Evolutionary conservation across 768 basidiomycete species (phyloP), one percentile per base, ranked within the genome.

Genomic region (Rhodotorula paludigena): DNA sequence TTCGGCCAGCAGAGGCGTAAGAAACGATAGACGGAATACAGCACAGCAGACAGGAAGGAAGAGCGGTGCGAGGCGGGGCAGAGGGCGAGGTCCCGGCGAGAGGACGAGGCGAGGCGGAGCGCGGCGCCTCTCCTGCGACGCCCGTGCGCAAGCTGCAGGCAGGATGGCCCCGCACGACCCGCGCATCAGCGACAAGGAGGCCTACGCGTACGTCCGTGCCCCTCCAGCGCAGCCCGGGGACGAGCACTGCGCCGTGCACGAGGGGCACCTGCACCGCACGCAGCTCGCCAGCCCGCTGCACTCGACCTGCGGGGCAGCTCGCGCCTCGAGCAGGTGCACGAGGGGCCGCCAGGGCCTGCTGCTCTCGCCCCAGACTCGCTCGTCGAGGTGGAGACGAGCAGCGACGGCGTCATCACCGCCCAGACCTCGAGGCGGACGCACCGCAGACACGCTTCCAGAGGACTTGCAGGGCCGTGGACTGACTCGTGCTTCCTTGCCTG

Each of bases 171-270:
- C 62, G 10, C 57, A 55, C 25, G 68, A 69, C 55, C 63, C 68
- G 23, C 53, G 68, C 42, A 64, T 69, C 32, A 60, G 54, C 18
- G 48, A 64, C 39, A 69, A 69, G 59, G 68, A 69, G 56, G 68
- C 68, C 15, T 64, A 39, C 41, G 48, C 53, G 68, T 69, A 36
- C 35, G 63, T 64, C 36, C 12, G 2, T 9, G 23, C 16, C 41
- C 35, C 25, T 8, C 30, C 5, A 3, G 5, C 41, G 33, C 5
- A 0, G 52, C n/a, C n/a, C n/a, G 9, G 35, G 25, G 1, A 23
- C 2, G 20, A 5, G 28, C 21, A 28, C 6, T 48, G 5, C 6
- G 2, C 2, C 21, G 14, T 45, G n/a, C 6, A 45, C n/a, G 30
- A 16, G 49, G 42, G 41, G 59, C n/a, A n/a, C n/a, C n/a, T n/a